Base-by-base conservation (phyloP, 2,329 filamentous ascomycete genomes). In the Karstenula rhodostoma region DNA sequence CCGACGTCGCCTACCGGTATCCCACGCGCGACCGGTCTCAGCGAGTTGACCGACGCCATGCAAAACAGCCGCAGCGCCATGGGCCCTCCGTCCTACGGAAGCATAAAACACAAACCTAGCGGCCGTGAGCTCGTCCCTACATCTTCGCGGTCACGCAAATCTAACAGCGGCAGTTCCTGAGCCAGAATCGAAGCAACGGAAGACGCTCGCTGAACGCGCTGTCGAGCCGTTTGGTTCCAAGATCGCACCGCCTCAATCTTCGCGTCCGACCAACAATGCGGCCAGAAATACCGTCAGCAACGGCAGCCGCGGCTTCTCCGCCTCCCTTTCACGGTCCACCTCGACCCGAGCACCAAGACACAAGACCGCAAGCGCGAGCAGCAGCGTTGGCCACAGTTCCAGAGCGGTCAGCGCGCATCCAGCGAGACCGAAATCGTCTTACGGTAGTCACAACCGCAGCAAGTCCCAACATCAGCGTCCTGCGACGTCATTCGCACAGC, bases 11-110 rank as follows among this genome's bases (percentile, higher is more conserved):
- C 63, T 29, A 59, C 60, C 12, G 32, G 49, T 40, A 22, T 58
- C 3, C 59, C 73, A 32, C 68, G 70, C 22, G 15, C 35, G 12
- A 56, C 32, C 23, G 72, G 75, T 48, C 79, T 87, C 43, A 74
- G 72, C 60, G 85, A 87, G 68, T 78, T 87, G 73, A 83, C 80
- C 32, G 77, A 81, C 4, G 80, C 84, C 13, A 80, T 79, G 43
- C 82, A 82, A 65, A 90, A 90, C 72, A 77, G 81, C 66, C 83
- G 85, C 55, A 75, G 73, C 37, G 78, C 75, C 62, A 80, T 85
- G 74, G 76, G 77, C 52, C 81, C 81, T 13, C 82, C 82, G 17
- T 80, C 82, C 12, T 78, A 79, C 23, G 74, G 78, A 19, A 74
- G 77, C 58, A 70, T 76, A 58, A 86, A 87, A 66, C 81, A 85